phyloP scores from a whole-genome alignment of 805 yeast species.

The Metschnikowia noctiluminum region DNA sequence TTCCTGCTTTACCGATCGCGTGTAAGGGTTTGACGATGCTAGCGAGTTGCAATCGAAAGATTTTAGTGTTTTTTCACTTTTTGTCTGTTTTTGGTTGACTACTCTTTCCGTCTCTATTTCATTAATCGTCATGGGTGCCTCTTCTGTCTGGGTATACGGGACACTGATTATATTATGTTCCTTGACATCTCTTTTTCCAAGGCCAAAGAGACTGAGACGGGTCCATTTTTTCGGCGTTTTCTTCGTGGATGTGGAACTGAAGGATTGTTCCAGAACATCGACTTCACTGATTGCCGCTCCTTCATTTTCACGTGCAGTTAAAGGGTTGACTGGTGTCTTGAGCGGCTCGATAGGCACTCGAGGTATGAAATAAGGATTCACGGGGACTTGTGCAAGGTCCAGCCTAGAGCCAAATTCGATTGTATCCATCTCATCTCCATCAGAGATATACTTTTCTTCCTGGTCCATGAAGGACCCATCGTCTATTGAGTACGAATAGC shows the following conservation, averaged over 20 bases:
- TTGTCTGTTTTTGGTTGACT: not conserved
- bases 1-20: constrained; percentile 3
- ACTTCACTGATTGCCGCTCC: not conserved
- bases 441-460: not conserved
- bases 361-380: constrained; percentile 11
- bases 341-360: constrained; percentile 1
- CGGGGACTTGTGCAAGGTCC: not conserved
- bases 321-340: not conserved
- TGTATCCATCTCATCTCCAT: not conserved
- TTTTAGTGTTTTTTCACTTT: not conserved
- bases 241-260: not conserved
- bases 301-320: not conserved
- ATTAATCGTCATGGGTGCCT: not conserved
- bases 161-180: constrained; percentile 8
- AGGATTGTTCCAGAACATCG: not conserved
- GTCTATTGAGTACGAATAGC: too few species aligned
- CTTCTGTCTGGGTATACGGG: constrained; percentile 11
- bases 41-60: not conserved
- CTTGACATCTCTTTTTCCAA: not conserved
- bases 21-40: constrained; percentile 11
- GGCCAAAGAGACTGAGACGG: not conserved
- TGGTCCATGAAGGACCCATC: too few species aligned
- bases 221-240: not conserved
- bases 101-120: not conserved
- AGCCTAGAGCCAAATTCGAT: not conserved